A percentile compares a stretch with the other conserved stretches of the same genome.
phyloP scores from a whole-genome alignment of 192 early-diverging fungal genomes.

The Piromyces finnis region DNA sequence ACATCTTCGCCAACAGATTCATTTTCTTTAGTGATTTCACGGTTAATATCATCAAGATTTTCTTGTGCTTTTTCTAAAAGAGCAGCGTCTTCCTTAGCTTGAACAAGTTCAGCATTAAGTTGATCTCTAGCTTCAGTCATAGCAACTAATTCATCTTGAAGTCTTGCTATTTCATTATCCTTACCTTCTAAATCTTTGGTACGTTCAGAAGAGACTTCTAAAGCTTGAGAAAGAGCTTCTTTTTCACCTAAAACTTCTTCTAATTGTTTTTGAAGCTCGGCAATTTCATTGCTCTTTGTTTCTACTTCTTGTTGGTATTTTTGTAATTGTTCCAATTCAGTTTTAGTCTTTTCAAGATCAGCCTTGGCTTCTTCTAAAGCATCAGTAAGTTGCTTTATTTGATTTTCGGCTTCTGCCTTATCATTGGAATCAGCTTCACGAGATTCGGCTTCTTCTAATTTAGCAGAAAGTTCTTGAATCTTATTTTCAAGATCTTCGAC shows the following conservation, averaged over 20 bases:
- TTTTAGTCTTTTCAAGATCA: not conserved
- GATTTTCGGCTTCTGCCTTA: not conserved
- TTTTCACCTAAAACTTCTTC: not conserved
- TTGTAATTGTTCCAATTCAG: not conserved
- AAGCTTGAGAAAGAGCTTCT: not conserved
- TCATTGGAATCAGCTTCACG: not conserved
- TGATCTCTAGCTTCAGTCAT: not conserved
- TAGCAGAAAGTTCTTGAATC: not conserved
- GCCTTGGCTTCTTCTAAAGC: not conserved
- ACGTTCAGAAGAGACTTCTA: not conserved
- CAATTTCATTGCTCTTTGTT: not conserved
- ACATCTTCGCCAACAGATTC: not conserved
- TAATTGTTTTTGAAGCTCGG: not conserved
- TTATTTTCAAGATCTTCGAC: not conserved
- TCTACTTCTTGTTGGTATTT: not conserved
- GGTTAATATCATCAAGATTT: not conserved
- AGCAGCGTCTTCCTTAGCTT: not conserved
- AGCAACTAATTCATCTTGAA: not conserved
- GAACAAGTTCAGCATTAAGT: not conserved
- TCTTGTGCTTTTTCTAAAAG: not conserved
- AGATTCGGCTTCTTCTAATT: not conserved
- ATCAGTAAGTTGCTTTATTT: not conserved
- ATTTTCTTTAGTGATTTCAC: not conserved
- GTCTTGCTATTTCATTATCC: not conserved
- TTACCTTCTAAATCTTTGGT: not conserved